Evolutionary conservation across 2,329 filamentous ascomycete species (phyloP).

Genomic region (Penicillium sp.): DNA sequence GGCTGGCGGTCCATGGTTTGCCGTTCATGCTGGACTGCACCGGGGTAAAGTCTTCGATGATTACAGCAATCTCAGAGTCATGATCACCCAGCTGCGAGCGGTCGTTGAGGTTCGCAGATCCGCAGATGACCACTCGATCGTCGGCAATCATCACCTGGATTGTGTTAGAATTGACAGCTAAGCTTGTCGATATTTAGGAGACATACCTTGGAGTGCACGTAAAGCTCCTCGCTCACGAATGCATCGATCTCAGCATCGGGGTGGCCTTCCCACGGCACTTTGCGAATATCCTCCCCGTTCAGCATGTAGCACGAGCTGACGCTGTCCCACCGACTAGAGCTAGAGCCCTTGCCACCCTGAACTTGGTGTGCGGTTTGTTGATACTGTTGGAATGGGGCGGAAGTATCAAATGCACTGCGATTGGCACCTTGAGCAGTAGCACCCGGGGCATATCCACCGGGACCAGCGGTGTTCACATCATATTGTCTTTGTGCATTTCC

Average conservation of each 20-base stretch:
- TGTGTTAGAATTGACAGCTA: slow-evolving; percentile 17
- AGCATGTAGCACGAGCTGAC: slow-evolving; percentile 85
- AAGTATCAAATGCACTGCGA: slow-evolving; percentile 43
- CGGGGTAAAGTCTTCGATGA: slow-evolving; percentile 80
- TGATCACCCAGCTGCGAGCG: slow-evolving; percentile 84
- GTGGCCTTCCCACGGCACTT: slow-evolving; percentile 62
- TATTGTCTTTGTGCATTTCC: slow-evolving; percentile 50
- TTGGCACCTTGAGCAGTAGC: slow-evolving; percentile 17
- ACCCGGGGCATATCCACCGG: slow-evolving; percentile 46
- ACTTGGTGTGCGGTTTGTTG: slow-evolving; percentile 68
- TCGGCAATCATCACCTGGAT: slow-evolving; percentile 73
- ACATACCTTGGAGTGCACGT: slow-evolving; percentile 60
- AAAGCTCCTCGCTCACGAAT: slow-evolving; percentile 66
- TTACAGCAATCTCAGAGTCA: slow-evolving; percentile 87
- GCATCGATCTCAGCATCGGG: slow-evolving; percentile 63
- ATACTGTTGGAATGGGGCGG: slow-evolving; percentile 66
- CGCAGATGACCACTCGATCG: slow-evolving; percentile 82
- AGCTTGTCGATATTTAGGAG: not conserved
- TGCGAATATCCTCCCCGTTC: slow-evolving; percentile 69
- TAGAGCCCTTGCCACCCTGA: slow-evolving; percentile 49
- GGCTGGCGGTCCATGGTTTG: slow-evolving; percentile 74
- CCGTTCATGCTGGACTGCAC: slow-evolving; percentile 79
- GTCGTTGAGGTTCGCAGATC: slow-evolving; percentile 90
- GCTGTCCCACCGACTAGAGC: slow-evolving; percentile 69
- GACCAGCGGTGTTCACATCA: slow-evolving; percentile 51